Evolutionary conservation across 257 asterid species (phyloP).

Genomic region (Penstemon davidsonii): DNA sequence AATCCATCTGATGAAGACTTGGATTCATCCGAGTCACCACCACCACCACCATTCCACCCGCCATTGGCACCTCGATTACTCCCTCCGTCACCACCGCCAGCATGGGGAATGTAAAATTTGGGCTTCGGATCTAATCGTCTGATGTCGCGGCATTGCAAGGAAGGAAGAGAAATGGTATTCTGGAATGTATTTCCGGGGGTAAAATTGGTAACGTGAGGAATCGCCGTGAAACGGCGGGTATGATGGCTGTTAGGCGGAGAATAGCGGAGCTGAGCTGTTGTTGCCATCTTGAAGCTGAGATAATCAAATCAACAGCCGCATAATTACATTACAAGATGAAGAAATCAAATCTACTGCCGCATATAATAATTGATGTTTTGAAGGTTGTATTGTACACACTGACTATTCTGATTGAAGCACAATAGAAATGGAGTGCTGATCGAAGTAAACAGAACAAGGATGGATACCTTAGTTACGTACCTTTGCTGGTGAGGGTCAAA

Average conservation of each 20-base stretch:
- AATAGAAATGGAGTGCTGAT: too few relatives aligned
- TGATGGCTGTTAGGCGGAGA: slow-evolving; percentile 8
- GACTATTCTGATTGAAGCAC: too few relatives aligned
- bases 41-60: slow-evolving; percentile 33
- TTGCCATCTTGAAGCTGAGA: neutral
- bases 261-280: slow-evolving; percentile 11
- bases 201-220: neutral
- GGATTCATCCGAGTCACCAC: slow-evolving; percentile 47
- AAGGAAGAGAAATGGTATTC: neutral
- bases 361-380: too few relatives aligned
- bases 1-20: slow-evolving; percentile 45
- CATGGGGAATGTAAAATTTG: slow-evolving; percentile 15
- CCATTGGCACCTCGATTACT: slow-evolving; percentile 29
- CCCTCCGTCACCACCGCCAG: slow-evolving; percentile 24
- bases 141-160: neutral
- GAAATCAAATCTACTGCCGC: too few relatives aligned
- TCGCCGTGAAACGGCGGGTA: neutral
- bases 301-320: too few relatives aligned
- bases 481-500: too few relatives aligned
- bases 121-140: neutral
- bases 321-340: too few relatives aligned
- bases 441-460: too few relatives aligned
- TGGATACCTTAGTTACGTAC: too few relatives aligned
- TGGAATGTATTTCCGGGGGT: slow-evolving; percentile 5
- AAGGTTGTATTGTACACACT: too few relatives aligned